A percentile compares a stretch with the other conserved stretches of the same genome.
Conservation (phyloP, 2,329 filamentous ascomycete genomes). For the Hymenoscyphus infarciens region DNA sequence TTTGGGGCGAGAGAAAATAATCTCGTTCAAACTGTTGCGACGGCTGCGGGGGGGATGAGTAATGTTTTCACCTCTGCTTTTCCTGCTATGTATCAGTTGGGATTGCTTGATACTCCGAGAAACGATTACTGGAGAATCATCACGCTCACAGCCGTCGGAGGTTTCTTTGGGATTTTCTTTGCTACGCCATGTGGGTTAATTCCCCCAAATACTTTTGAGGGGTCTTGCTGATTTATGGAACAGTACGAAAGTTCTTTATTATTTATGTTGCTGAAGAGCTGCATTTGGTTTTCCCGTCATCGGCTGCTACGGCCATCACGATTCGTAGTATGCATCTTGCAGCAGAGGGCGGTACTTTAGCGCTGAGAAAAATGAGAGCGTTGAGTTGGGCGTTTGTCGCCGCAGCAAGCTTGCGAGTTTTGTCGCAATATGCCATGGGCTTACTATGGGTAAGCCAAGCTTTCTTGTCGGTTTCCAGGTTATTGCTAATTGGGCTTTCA, state of each 20-base stretch:
- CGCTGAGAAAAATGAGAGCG: slow-evolving; percentile 21
- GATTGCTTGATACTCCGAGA: slow-evolving; percentile 47
- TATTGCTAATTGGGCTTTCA: slow-evolving; percentile 20
- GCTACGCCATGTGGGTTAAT: not conserved
- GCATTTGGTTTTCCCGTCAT: slow-evolving; percentile 55
- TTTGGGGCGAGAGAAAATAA: slow-evolving; percentile 62
- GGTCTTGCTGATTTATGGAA: not conserved
- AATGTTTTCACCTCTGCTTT: slow-evolving; percentile 57
- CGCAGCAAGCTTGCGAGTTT: slow-evolving; percentile 51
- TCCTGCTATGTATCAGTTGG: slow-evolving; percentile 57
- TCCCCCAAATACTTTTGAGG: not conserved
- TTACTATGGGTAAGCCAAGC: slow-evolving; percentile 55
- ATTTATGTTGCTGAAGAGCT: slow-evolving; percentile 60
- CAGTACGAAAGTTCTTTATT: slow-evolving; percentile 60
- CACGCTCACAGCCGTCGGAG: slow-evolving; percentile 45
- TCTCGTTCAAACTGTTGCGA: slow-evolving; percentile 57
- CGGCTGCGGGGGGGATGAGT: slow-evolving; percentile 55
- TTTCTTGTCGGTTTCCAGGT: slow-evolving; percentile 44
- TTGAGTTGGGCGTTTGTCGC: slow-evolving; percentile 42
- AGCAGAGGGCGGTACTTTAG: slow-evolving; percentile 52
- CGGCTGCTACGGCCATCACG: slow-evolving; percentile 58
- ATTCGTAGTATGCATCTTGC: slow-evolving; percentile 61
- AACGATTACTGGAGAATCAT: slow-evolving; percentile 56
- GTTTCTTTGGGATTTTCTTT: not conserved
- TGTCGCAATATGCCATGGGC: slow-evolving; percentile 55